A percentile compares a stretch with the other conserved stretches of the same genome.
These are phyloP conservation scores for Rhizopus stolonifer DNA, from an alignment of 371 early-diverging fungal species.

Conservation along the genomic window DNA sequence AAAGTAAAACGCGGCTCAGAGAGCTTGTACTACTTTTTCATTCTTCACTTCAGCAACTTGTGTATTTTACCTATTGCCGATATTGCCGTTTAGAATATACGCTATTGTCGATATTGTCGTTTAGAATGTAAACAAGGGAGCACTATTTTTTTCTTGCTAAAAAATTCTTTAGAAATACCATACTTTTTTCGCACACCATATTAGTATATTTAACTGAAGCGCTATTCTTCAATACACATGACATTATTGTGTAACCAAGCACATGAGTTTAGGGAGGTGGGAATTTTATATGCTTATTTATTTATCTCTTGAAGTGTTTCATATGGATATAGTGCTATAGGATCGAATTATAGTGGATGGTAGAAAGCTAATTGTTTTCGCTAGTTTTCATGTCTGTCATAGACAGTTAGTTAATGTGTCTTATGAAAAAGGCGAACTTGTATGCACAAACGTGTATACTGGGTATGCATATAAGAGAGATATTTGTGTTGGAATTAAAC, in stretches of 20 bases:
- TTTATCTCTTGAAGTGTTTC: slow-evolving; percentile 3
- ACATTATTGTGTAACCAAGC: slow-evolving; percentile 1
- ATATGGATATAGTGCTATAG: slow-evolving; percentile 2
- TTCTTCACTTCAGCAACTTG: too few relatives aligned
- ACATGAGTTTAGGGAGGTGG: background rate
- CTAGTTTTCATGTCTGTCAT: slow-evolving; percentile 6
- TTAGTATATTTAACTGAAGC: background rate
- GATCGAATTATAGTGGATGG: slow-evolving; percentile 2
- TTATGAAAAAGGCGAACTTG: background rate
- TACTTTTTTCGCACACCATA: background rate
- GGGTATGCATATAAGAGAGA: too few relatives aligned
- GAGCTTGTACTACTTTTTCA: too few relatives aligned
- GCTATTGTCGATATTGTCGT: too few relatives aligned
- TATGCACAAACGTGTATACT: too few relatives aligned
- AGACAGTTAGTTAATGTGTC: slow-evolving; percentile 1
- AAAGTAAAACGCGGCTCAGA: too few relatives aligned
- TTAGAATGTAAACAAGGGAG: too few relatives aligned
- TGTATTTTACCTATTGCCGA: too few relatives aligned
- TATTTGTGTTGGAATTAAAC: too few relatives aligned
- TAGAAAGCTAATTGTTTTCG: slow-evolving; percentile 1
- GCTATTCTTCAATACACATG: background rate
- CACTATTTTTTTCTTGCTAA: slow-evolving; percentile 1
- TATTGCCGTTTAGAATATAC: too few relatives aligned
- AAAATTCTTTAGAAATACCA: background rate
- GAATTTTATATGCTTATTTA: background rate